phyloP scores from a whole-genome alignment of 345 rosid genomes.

The Eucalyptus dawsonii region DNA sequence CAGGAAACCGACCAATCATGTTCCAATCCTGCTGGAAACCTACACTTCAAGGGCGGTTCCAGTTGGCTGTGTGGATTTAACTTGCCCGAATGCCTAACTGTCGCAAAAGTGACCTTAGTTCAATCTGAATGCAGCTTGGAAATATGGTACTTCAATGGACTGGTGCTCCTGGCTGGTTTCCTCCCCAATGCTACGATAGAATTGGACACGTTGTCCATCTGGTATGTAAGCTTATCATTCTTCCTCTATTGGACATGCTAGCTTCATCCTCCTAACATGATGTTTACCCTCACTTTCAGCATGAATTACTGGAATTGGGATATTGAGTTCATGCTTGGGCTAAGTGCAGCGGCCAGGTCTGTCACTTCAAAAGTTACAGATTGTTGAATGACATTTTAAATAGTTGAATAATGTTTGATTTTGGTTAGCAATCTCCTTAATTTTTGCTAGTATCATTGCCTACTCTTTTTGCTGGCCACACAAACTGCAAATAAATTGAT shows the following conservation, averaged over 20 bases:
- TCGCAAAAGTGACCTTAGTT: neutral
- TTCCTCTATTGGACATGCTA: neutral
- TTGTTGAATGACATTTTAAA: neutral
- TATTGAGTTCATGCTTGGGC: slow-evolving; percentile 72
- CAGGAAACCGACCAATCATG: neutral
- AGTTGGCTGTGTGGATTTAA: neutral
- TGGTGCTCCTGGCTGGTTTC: slow-evolving; percentile 71
- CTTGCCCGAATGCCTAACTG: neutral
- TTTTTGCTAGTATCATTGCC: neutral
- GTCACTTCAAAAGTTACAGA: neutral
- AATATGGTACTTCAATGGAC: slow-evolving; percentile 88
- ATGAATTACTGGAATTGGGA: slow-evolving; percentile 82
- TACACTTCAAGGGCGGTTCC: neutral
- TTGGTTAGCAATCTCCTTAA: neutral
- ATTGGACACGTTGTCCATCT: slow-evolving; percentile 69
- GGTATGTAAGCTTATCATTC: slow-evolving; percentile 15
- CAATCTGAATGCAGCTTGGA: slow-evolving; percentile 42
- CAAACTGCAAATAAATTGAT: too few species aligned
- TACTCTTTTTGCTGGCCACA: too few species aligned
- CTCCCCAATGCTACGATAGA: slow-evolving; percentile 61
- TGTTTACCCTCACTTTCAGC: slow-evolving; percentile 15
- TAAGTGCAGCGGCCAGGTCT: slow-evolving; percentile 64
- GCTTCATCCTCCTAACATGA: neutral
- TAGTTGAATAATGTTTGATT: neutral
- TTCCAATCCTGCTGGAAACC: neutral